These are phyloP conservation scores for Epichloe scottii DNA, from an alignment of 2,329 filamentous ascomycete genomes.

Conservation along the genomic window DNA sequence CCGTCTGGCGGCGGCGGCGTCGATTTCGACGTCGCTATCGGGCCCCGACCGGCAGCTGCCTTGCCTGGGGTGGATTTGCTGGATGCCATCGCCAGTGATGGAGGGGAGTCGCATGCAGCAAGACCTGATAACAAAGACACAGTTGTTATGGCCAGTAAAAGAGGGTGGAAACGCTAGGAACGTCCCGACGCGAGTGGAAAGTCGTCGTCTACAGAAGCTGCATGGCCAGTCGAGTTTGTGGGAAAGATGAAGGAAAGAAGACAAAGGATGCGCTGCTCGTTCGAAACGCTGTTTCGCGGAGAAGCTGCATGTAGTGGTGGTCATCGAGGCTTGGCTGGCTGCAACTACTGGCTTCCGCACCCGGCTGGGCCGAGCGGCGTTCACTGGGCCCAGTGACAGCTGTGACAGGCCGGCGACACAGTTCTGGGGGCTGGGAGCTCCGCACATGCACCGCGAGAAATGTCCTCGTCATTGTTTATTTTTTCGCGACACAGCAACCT, in stretches of 20 bases:
- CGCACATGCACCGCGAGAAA: too few species aligned
- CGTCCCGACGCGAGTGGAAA: not conserved
- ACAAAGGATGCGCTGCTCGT: not conserved
- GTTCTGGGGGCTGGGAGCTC: too few species aligned
- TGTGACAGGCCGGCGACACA: too few species aligned
- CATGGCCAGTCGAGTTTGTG: not conserved
- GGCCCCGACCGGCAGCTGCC: not conserved
- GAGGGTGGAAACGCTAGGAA: not conserved
- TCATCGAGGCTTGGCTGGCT: not conserved
- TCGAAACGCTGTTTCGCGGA: not conserved
- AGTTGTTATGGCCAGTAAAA: not conserved
- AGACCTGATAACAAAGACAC: not conserved
- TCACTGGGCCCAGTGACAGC: too few species aligned
- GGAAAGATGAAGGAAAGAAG: not conserved
- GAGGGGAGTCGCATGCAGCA: not conserved
- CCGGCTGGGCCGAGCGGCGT: not conserved
- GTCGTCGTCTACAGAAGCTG: not conserved
- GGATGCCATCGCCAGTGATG: constrained; percentile 6
- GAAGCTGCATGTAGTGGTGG: not conserved
- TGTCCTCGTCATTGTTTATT: too few species aligned
- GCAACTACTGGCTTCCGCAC: too few species aligned
- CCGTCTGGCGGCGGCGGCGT: not conserved
- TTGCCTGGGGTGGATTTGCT: not conserved
- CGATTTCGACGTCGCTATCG: not conserved
- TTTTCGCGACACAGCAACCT: too few species aligned